phyloP scores from a whole-genome alignment of 2,329 filamentous ascomycete genomes.

The Reticulascus tulasneorum region DNA sequence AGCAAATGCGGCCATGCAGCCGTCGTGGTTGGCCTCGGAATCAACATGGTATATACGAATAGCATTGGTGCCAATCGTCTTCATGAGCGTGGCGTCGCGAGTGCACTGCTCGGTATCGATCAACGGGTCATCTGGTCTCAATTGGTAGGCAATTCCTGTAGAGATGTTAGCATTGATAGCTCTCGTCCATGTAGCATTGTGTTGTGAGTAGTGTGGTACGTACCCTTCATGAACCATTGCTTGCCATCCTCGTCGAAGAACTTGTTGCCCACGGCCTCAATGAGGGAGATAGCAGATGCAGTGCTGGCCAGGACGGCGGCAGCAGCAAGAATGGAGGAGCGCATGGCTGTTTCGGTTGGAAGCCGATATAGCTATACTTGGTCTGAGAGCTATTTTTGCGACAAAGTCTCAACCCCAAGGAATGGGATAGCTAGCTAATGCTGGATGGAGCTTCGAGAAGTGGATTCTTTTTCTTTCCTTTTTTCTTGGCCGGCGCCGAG shows the following conservation, averaged over 20 bases:
- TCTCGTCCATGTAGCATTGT: conserved; percentile 9
- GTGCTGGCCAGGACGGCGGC: conserved; percentile 30
- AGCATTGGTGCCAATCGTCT: conserved; percentile 73
- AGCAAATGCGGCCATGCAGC: conserved; percentile 76
- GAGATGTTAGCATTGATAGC: conserved; percentile 6
- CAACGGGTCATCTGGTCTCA: conserved; percentile 66
- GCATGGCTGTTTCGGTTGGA: too few species aligned
- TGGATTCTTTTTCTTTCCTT: too few species aligned
- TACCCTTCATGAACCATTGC: conserved; percentile 83
- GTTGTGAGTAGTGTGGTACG: conserved; percentile 6
- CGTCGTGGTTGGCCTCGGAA: conserved; percentile 63
- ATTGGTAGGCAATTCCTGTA: conserved; percentile 69
- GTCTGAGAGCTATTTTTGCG: too few species aligned
- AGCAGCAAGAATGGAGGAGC: conserved; percentile 25
- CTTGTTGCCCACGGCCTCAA: conserved; percentile 67
- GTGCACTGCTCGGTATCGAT: conserved; percentile 71
- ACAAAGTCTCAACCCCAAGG: too few species aligned
- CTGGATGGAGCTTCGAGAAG: too few species aligned
- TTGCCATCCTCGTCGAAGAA: conserved; percentile 78
- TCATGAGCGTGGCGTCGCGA: conserved; percentile 73
- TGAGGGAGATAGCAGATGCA: conserved; percentile 39
- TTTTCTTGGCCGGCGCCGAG: too few species aligned
- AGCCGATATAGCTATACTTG: too few species aligned
- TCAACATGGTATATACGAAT: conserved; percentile 90
- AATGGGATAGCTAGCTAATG: too few species aligned